Conservation (phyloP, 352 stramenopile species). For the Phytophthora crassamura region DNA sequence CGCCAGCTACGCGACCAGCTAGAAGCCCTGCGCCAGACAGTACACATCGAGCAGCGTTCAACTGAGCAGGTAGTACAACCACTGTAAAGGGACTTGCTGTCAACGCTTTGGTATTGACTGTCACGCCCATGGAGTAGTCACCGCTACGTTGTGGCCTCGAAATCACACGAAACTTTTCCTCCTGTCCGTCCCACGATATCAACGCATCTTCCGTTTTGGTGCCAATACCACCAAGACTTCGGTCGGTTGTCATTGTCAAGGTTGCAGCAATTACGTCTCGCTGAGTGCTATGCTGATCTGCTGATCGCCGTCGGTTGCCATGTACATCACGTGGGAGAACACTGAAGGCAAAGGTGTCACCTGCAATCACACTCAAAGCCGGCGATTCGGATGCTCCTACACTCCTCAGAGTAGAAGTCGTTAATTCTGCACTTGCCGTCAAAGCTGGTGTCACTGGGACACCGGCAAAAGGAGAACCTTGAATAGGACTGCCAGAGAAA, state of each 20-base stretch:
- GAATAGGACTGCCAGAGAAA: conserved; percentile 59
- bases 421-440: conserved; percentile 27
- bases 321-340: conserved; percentile 55
- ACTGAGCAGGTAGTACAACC: conserved; percentile 42
- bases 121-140: conserved; percentile 59
- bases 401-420: conserved; percentile 23
- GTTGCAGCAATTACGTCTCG: conserved; percentile 45
- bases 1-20: conserved; percentile 51
- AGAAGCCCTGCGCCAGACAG: conserved; percentile 57
- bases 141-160: conserved; percentile 52
- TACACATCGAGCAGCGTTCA: conserved; percentile 51
- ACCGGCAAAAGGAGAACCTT: conserved; percentile 55
- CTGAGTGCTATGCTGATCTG: conserved; percentile 12
- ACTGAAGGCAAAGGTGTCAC: conserved; percentile 40
- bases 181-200: conserved; percentile 32
- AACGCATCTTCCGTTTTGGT: conserved; percentile 48
- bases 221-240: conserved; percentile 56
- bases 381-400: conserved; percentile 6
- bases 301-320: conserved; percentile 47
- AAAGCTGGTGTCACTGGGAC: conserved; percentile 45
- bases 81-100: conserved; percentile 54
- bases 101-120: conserved; percentile 47
- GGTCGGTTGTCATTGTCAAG: conserved; percentile 47
- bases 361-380: conserved; percentile 34
- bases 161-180: conserved; percentile 34